Base-by-base conservation (phyloP, 73 alveolate species). In the Paramecium caudatum region DNA sequence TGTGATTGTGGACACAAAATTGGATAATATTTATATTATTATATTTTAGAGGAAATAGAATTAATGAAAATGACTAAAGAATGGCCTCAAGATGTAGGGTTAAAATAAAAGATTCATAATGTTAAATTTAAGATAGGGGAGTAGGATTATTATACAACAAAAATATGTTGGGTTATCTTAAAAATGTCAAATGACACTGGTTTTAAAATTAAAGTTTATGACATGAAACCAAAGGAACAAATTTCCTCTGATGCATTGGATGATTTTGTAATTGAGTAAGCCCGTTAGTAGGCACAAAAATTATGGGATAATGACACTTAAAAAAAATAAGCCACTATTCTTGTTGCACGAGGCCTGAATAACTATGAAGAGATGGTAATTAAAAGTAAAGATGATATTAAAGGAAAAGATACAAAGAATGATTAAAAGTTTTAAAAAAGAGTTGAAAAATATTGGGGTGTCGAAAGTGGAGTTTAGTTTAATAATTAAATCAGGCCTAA, bases 1-100 rank as follows among this genome's bases (percentile, higher is more conserved):
- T 41, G 69, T 41, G 88, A 74, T 74, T 74, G 88, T 74, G 88
- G 88, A 5, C 65, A 37, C 19, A 63, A 74, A 16, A 25, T 74
- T 21, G 88, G 69, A 27, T 45, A 41, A 41, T 74, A 74, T 74
- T 37, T 45, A 13, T 74, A 74, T 41, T 41, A 45, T 74, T 74
- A 74, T 21, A 43, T 74, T 8, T 41, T 74, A 13, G 88, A 74
- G 43, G 88, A 74, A 39, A 41, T 74, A 74, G 68, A 37, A 37
- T 41, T 74, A 13, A 37, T 74, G 2, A 41, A 74, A 25, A 45
- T 41, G 25, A 12, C 16, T 19, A 8, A 74, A 43, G 55, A 74
- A 74, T 74, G 88, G 88, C 88, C 88, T 2, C 10, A 74, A 15
- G 88, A 74, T 37, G 88, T 45, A 15, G 62, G 39, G 2, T 8